phyloP scores from a whole-genome alignment of 2,329 filamentous ascomycete genomes.

The Exserohilum turcica region DNA sequence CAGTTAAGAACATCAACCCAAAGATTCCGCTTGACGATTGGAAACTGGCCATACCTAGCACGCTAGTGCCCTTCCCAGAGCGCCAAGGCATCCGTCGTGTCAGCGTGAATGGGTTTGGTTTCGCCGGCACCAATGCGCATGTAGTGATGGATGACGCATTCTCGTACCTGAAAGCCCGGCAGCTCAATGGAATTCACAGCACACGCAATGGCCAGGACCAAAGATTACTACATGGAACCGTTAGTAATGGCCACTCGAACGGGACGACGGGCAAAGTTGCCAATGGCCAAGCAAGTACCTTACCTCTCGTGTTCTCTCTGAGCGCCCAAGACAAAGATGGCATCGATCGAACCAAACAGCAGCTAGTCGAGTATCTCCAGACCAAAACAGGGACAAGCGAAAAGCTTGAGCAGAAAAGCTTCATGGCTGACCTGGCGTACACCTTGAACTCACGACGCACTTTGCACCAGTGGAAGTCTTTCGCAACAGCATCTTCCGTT shows the following conservation, averaged over 20 bases:
- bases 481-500: no score
- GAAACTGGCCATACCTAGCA: constrained; percentile 4
- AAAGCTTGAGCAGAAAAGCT: no score
- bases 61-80: neutral
- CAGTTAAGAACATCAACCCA: constrained; percentile 15
- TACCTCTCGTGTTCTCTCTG: neutral
- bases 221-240: no score
- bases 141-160: neutral
- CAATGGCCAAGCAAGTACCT: no score
- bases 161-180: neutral
- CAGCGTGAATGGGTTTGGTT: neutral
- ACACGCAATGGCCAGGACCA: neutral
- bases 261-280: no score
- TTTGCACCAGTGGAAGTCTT: no score
- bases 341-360: no score
- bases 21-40: constrained; percentile 3
- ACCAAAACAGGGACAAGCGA: no score
- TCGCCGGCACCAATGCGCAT: neutral
- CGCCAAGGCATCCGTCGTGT: neutral
- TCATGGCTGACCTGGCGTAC: no score
- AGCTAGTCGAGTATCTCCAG: no score
- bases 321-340: neutral
- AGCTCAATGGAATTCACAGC: neutral
- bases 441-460: no score
- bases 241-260: no score